phyloP scores from a whole-genome alignment of 2,329 filamentous ascomycete species.

The Corinectria fuckeliana region DNA sequence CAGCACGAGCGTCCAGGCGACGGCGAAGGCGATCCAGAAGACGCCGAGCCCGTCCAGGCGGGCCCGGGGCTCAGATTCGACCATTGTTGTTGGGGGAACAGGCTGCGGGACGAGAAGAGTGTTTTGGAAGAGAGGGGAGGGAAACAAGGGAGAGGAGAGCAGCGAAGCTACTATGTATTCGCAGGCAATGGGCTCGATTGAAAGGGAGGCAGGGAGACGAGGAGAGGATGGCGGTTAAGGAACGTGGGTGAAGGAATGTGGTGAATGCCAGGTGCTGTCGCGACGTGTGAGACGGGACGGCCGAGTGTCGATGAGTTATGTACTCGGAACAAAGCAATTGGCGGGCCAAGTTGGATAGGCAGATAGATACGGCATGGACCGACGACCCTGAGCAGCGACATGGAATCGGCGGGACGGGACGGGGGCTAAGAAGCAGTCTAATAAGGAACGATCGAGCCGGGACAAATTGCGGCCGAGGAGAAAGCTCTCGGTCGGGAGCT shows the following conservation, averaged over 20 bases:
- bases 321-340: too few relatives aligned
- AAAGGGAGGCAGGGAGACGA: not conserved
- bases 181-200: not conserved
- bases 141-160: not conserved
- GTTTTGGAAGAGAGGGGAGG: not conserved
- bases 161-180: not conserved
- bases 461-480: not conserved
- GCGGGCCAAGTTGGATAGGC: too few relatives aligned
- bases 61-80: slow-evolving; percentile 37
- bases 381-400: too few relatives aligned
- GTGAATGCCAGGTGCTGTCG: too few relatives aligned
- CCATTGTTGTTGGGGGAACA: slow-evolving; percentile 22
- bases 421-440: too few relatives aligned
- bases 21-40: slow-evolving; percentile 48
- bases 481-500: too few relatives aligned
- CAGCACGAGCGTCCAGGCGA: slow-evolving; percentile 49
- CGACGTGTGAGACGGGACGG: not conserved
- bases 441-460: too few relatives aligned
- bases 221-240: not conserved
- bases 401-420: too few relatives aligned
- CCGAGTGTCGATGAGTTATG: not conserved
- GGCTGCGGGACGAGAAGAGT: not conserved
- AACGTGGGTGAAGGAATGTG: not conserved
- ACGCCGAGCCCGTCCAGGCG: slow-evolving; percentile 49
- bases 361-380: too few relatives aligned